phyloP scores from a whole-genome alignment of 2,329 filamentous ascomycete species.

The Talaromyces piceae region DNA sequence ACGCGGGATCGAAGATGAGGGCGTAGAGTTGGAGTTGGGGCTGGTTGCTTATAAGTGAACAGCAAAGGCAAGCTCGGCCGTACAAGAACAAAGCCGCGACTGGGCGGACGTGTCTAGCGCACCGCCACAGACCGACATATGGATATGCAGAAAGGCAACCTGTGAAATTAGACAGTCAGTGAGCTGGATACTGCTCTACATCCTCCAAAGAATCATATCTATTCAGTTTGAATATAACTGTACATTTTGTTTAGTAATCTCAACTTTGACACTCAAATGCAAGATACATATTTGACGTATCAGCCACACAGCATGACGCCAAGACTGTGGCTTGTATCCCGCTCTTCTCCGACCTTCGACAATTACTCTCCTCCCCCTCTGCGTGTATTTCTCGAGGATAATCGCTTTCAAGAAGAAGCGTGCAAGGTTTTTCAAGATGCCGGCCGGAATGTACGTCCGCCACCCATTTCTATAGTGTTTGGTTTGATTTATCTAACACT shows the following conservation, averaged over 20 bases:
- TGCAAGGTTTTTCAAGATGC: constrained; percentile 13
- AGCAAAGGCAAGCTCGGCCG: constrained; percentile 1
- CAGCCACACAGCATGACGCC: constrained; percentile 10
- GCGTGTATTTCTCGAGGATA: no score
- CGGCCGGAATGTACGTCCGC: constrained; percentile 18
- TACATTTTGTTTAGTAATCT: neutral
- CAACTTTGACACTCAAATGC: no score
- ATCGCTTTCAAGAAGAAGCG: neutral
- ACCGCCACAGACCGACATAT: constrained; percentile 7
- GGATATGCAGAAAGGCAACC: neutral
- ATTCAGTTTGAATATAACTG: no score
- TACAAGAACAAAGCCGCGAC: neutral
- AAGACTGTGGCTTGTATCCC: constrained; percentile 10
- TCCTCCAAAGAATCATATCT: no score
- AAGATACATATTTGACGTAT: no score
- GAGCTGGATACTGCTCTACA: no score
- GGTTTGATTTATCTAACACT: neutral
- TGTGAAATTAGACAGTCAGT: no score
- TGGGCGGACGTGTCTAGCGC: constrained; percentile 1
- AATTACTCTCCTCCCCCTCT: neutral
- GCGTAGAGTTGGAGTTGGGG: neutral
- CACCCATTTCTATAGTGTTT: neutral
- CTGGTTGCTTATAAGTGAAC: neutral
- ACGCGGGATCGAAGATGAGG: neutral
- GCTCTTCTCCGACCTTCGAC: neutral